phyloP scores from a whole-genome alignment of 2,329 filamentous ascomycete species.

The Mycosphaerella sp. region DNA sequence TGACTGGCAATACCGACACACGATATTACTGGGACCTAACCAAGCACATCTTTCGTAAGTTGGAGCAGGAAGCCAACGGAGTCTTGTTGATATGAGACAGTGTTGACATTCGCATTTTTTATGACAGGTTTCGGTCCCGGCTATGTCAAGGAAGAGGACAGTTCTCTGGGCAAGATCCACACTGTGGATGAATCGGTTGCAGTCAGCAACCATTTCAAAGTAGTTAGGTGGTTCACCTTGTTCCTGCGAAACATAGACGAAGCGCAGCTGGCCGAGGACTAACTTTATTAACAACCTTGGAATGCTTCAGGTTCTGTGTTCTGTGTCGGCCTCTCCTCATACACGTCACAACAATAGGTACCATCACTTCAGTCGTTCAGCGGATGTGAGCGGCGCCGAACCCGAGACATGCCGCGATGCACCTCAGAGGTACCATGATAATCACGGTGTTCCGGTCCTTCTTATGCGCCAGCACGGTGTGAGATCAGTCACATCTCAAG shows the following conservation, averaged over 20 bases:
- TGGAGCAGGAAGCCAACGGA: neutral
- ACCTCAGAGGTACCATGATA: constrained; percentile 5
- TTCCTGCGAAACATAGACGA: constrained; percentile 44
- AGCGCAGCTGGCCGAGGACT: constrained; percentile 30
- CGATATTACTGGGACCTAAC: constrained; percentile 34
- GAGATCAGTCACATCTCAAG: neutral
- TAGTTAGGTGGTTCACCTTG: constrained; percentile 39
- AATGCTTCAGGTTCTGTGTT: too few relatives aligned
- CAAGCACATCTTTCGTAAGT: constrained; percentile 31
- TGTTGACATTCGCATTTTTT: neutral
- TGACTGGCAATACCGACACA: constrained; percentile 35
- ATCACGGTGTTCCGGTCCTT: neutral
- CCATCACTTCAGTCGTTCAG: neutral
- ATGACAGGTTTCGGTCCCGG: constrained; percentile 31
- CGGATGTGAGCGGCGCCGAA: neutral
- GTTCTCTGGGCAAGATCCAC: constrained; percentile 30
- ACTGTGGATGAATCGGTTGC: constrained; percentile 32
- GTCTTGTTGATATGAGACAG: neutral
- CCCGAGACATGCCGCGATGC: neutral
- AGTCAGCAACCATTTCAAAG: constrained; percentile 40
- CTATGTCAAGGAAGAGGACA: constrained; percentile 27
- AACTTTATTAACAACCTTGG: neutral
- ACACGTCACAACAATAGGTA: too few relatives aligned
- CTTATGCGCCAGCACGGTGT: neutral
- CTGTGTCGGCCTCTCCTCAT: too few relatives aligned